These are phyloP conservation scores for Yarrowia divulgata DNA, from an alignment of 805 yeast genomes.

Conservation along the genomic window DNA sequence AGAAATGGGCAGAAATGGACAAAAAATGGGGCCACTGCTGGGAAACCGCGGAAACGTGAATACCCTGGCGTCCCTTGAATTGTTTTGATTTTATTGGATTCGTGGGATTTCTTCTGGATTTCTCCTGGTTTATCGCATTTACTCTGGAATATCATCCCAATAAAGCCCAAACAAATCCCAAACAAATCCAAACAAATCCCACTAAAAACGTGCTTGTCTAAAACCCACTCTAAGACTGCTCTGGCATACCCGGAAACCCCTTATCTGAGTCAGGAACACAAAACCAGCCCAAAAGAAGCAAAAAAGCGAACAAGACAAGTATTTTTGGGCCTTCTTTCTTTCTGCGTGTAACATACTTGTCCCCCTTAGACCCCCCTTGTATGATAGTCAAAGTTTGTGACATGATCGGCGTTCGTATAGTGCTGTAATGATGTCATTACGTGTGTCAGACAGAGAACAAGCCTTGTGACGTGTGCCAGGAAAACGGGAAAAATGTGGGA, in stretches of 20 bases:
- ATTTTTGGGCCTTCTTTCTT: not conserved
- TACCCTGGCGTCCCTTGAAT: too few species aligned
- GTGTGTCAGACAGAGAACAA: not conserved
- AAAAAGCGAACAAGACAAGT: not conserved
- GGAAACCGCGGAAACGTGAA: too few species aligned
- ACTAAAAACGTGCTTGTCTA: not conserved
- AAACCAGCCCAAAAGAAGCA: not conserved
- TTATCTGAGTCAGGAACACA: slow-evolving; percentile 21
- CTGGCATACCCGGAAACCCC: not conserved
- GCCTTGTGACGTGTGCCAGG: not conserved
- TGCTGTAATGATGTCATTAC: slow-evolving; percentile 8
- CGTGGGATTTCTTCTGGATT: too few species aligned
- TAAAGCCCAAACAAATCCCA: too few species aligned
- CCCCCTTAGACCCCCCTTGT: slow-evolving; percentile 9
- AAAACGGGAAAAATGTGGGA: not conserved
- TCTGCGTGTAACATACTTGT: slow-evolving; percentile 11
- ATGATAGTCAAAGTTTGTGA: slow-evolving; percentile 10
- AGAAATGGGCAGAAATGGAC: not conserved
- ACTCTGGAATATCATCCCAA: too few species aligned
- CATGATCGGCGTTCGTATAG: slow-evolving; percentile 23
- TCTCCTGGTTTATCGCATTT: not conserved
- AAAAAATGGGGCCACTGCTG: not conserved
- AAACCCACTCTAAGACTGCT: too few species aligned
- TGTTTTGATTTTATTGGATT: too few species aligned
- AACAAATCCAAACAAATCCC: not conserved